Evolutionary conservation across 2,329 filamentous ascomycete species (phyloP), one percentile per base, ranked within the genome.

Genomic region (Colletotrichum melonis): DNA sequence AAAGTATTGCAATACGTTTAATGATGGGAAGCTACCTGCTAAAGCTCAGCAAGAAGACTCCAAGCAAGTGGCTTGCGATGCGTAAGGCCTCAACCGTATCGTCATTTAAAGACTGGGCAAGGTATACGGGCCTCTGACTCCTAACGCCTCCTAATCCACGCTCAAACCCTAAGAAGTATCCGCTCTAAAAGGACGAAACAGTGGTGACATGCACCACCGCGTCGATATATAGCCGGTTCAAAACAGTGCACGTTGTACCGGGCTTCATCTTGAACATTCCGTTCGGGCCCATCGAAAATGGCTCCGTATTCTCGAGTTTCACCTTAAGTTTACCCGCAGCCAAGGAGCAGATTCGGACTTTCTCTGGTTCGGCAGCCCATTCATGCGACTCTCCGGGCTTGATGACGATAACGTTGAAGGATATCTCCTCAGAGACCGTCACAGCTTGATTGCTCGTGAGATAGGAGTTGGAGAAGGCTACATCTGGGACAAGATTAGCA

Each of bases 181-280:
- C 16, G 11, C 5, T 54, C 30, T 60, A 73, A 19, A 56, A 52
- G 22, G 49, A 49, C 24, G 60, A 49, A 22, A 84, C 75, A 5
- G 82, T 81, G 3, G 81, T 83, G 64, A 85, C 82, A 68, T 87
- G 84, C 54, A 88, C 72, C 22, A 83, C 80, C 0, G 85, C 82
- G 69, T 88, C 85, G 3, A 82, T 55, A 70, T 89, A 88, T 0
- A 84, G 76, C 38, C 80, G 78, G 73, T 89, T 89, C 69, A 82
- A 78, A 5, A 84, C 82, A 22, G 77, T 79, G 74, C 84, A 86
- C 1, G 67, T 66, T 63, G 78, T 79, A 0, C 84, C 84, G 0
- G 85, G 81, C 26, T 78, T 79, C 49, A 89, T 79, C 62, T 81
- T 80, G 73, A 88, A 86, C 76, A 85, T 79, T 30, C 87, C 85